Percentiles rank a stretch among this genome's conserved stretches.
These are phyloP conservation scores for Solanum chilense DNA, from an alignment of 257 asterid genomes.

Conservation along the genomic window DNA sequence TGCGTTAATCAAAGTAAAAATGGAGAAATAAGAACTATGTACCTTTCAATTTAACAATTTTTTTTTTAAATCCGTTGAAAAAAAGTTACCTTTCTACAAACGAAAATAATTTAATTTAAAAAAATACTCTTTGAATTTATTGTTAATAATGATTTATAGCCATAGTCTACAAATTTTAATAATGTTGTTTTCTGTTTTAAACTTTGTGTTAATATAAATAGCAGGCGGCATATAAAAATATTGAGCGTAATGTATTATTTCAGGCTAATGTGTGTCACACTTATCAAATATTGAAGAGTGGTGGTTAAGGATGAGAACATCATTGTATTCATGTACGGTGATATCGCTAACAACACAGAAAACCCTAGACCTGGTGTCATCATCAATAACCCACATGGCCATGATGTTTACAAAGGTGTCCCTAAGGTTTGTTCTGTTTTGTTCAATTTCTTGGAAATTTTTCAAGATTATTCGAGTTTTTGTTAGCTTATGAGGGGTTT, in stretches of 20 bases:
- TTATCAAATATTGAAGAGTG: constrained; percentile 63
- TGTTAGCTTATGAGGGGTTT: background rate
- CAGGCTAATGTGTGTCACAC: constrained; percentile 98
- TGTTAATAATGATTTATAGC: no score
- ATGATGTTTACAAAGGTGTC: constrained; percentile 81
- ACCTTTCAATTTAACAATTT: background rate
- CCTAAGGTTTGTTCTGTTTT: constrained; percentile 54
- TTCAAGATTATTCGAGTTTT: background rate
- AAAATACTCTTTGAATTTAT: no score
- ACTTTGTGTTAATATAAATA: no score
- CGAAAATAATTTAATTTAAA: no score
- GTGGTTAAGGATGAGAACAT: constrained; percentile 87
- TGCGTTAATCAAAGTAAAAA: no score
- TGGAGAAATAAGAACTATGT: background rate
- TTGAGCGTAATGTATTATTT: background rate
- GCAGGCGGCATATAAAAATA: background rate
- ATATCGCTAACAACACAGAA: constrained; percentile 56
- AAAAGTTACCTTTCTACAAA: background rate
- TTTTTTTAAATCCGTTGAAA: no score
- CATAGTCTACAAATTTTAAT: background rate
- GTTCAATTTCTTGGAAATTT: background rate
- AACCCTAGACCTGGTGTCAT: constrained; percentile 87
- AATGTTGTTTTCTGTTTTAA: no score
- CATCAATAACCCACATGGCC: constrained; percentile 78
- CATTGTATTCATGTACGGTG: constrained; percentile 80